Evolutionary conservation across 2,329 filamentous ascomycete genomes (phyloP).

Genomic region (Apiospora aurea): DNA sequence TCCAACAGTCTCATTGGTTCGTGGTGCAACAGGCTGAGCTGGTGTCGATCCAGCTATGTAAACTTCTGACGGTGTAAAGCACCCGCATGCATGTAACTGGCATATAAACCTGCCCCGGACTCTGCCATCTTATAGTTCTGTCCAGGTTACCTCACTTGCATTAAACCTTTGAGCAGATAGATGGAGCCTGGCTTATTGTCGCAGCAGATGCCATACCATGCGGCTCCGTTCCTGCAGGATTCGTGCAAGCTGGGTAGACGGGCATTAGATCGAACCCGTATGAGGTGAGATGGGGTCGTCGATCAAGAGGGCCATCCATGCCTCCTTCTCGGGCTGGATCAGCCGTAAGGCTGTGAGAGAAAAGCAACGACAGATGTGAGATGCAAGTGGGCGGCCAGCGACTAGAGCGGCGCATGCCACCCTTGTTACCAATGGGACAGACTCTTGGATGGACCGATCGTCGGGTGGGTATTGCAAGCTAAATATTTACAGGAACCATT

Average conservation of each 20-base stretch:
- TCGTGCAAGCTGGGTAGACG: not conserved
- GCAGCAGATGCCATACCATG: not conserved
- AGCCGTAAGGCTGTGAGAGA: not conserved
- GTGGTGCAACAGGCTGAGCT: too few species aligned
- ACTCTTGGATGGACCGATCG: not conserved
- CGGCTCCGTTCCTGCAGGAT: not conserved
- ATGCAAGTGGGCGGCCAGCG: not conserved
- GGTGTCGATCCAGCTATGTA: too few species aligned
- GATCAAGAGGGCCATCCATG: not conserved
- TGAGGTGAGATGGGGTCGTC: slow-evolving; percentile 1
- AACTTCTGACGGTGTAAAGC: too few species aligned
- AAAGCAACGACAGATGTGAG: not conserved
- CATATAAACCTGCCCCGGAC: too few species aligned
- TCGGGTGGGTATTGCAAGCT: not conserved
- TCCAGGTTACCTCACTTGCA: too few species aligned
- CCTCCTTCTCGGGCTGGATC: not conserved
- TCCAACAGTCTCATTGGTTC: too few species aligned
- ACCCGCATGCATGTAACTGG: too few species aligned
- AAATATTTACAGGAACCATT: too few species aligned
- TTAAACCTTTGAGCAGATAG: not conserved
- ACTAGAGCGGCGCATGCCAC: not conserved
- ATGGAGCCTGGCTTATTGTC: not conserved
- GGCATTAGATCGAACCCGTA: not conserved
- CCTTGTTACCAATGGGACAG: not conserved
- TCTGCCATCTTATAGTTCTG: too few species aligned